A percentile compares a stretch with the other conserved stretches of the same genome.
phyloP scores from a whole-genome alignment of 257 asterid species.

The Plantago ovata region DNA sequence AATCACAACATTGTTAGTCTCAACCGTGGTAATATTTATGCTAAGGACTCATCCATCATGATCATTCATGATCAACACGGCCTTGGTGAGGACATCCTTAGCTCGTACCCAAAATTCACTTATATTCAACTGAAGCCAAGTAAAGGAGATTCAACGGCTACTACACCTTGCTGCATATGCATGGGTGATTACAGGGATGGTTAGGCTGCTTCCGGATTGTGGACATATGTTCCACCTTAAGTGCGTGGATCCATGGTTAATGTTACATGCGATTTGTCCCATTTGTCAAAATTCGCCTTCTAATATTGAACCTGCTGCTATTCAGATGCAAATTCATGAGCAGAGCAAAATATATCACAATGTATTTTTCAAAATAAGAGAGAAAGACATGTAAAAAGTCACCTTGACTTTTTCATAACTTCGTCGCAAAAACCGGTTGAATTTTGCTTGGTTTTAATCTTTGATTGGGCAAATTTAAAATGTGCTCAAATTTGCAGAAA shows the following conservation, averaged over 20 bases:
- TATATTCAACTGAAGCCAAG: constrained; percentile 29
- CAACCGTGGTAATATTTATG: not conserved
- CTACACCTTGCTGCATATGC: constrained; percentile 38
- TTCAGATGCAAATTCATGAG: too few relatives aligned
- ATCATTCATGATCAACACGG: constrained; percentile 22
- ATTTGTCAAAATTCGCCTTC: constrained; percentile 43
- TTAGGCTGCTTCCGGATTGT: constrained; percentile 48
- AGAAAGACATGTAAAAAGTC: too few relatives aligned
- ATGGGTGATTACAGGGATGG: constrained; percentile 43
- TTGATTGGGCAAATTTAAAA: too few relatives aligned
- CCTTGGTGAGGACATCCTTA: constrained; percentile 29
- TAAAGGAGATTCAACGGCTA: constrained; percentile 4
- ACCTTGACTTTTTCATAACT: too few relatives aligned
- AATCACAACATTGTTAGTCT: constrained; percentile 8
- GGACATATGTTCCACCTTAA: constrained; percentile 45
- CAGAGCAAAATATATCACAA: too few relatives aligned
- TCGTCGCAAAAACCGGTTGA: too few relatives aligned
- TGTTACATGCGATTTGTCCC: constrained; percentile 44
- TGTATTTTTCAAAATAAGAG: too few relatives aligned
- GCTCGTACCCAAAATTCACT: constrained; percentile 16
- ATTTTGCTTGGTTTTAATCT: too few relatives aligned
- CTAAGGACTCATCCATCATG: not conserved
- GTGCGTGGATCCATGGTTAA: constrained; percentile 57
- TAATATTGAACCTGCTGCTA: too few relatives aligned
- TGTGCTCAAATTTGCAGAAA: too few relatives aligned